Conservation (phyloP, 2,329 filamentous ascomycete genomes). For the Ilyonectria mors-panacis region DNA sequence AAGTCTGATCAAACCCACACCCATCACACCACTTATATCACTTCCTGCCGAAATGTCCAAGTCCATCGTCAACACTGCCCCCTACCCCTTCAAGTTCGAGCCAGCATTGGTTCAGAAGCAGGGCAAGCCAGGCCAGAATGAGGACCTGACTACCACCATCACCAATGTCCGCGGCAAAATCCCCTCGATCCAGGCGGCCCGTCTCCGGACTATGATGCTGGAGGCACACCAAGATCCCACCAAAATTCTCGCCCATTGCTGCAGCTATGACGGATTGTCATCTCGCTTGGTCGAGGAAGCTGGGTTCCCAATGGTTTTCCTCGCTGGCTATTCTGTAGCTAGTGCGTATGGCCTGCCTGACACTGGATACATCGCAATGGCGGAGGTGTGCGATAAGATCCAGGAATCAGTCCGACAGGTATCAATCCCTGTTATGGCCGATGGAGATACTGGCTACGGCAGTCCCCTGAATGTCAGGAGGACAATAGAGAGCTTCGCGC, state of each 20-base stretch:
- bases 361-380: conserved; percentile 64
- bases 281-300: conserved; percentile 62
- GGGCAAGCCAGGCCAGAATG: conserved; percentile 31
- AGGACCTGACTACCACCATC: conserved; percentile 24
- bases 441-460: conserved; percentile 65
- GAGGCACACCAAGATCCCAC: conserved; percentile 57
- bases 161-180: conserved; percentile 44
- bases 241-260: conserved; percentile 61
- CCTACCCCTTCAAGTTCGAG: conserved; percentile 53
- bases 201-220: conserved; percentile 57
- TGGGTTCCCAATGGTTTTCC: conserved; percentile 62
- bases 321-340: conserved; percentile 60
- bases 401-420: conserved; percentile 58
- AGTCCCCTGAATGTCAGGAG: conserved; percentile 62
- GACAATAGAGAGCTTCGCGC: conserved; percentile 59
- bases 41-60: conserved; percentile 29
- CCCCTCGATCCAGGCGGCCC: conserved; percentile 56
- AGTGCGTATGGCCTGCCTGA: conserved; percentile 60
- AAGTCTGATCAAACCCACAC: background rate
- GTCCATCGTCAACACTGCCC: conserved; percentile 49
- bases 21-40: background rate
- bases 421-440: conserved; percentile 60
- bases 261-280: conserved; percentile 60
- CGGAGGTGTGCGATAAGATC: conserved; percentile 62
- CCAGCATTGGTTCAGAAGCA: conserved; percentile 27